phyloP scores from a whole-genome alignment of 805 yeast species.

The Zygosaccharomyces pseudorouxii region DNA sequence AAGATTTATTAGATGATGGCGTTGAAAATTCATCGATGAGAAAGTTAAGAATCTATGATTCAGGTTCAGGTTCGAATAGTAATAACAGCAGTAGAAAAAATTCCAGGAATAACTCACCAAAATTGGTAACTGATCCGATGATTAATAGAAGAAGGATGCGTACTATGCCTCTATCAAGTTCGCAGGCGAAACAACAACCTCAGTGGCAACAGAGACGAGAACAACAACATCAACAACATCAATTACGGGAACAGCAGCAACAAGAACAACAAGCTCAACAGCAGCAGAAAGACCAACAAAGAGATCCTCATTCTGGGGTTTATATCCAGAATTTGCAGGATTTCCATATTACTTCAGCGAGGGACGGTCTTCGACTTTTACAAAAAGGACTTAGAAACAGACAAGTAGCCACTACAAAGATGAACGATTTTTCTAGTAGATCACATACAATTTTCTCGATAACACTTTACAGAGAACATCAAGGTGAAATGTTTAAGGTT shows the following conservation, averaged over 20 bases:
- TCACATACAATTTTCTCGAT: conserved; percentile 75
- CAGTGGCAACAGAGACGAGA: conserved; percentile 14
- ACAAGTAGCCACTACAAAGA: conserved; percentile 66
- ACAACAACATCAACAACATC: conserved; percentile 12
- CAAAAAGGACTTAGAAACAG: conserved; percentile 55
- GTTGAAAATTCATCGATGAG: conserved; percentile 35
- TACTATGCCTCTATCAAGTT: conserved; percentile 3
- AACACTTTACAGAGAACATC: conserved; percentile 49
- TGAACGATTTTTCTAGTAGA: conserved; percentile 69
- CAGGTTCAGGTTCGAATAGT: conserved; percentile 14
- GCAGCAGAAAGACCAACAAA: conserved; percentile 9
- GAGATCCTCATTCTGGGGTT: conserved; percentile 35
- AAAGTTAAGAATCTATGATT: conserved; percentile 50
- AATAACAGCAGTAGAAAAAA: conserved; percentile 14
- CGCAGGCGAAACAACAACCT: conserved; percentile 1
- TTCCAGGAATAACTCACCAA: conserved; percentile 28
- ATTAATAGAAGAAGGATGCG: conserved; percentile 15
- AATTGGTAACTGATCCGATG: conserved; percentile 14
- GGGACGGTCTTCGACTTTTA: conserved; percentile 52
- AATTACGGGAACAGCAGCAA: conserved; percentile 8
- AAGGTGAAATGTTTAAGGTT: conserved; percentile 44
- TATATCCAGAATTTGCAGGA: conserved; percentile 64
- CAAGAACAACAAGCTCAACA: conserved; percentile 16
- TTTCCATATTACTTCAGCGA: conserved; percentile 47
- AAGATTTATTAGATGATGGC: conserved; percentile 52